Evolutionary conservation across 495 filamentous ascomycete species (phyloP).

Genomic region (Neohortaea acidophila): DNA sequence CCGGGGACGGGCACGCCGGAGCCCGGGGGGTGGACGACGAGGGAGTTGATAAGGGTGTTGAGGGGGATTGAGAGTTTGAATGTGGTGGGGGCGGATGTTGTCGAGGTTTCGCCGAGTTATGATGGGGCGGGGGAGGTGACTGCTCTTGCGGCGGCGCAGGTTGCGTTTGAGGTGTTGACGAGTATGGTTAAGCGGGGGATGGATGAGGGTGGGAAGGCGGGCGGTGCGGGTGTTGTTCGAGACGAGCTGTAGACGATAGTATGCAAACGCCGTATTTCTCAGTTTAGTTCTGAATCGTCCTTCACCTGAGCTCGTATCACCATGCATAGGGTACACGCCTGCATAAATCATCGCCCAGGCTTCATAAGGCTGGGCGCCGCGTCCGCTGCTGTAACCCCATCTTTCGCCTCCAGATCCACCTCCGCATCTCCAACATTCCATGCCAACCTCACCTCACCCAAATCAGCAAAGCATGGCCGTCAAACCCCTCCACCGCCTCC

Average conservation of each 20-base stretch:
- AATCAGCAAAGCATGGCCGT: not conserved
- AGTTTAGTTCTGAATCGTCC: too few species aligned
- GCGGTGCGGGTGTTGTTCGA: constrained; percentile 7
- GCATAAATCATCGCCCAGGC: too few species aligned
- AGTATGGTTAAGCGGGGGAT: constrained; percentile 30
- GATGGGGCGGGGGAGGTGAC: constrained; percentile 35
- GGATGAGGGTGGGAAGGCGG: constrained; percentile 7
- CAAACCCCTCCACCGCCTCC: not conserved
- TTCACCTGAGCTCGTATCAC: too few species aligned
- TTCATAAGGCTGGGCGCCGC: too few species aligned
- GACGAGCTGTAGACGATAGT: constrained; percentile 30
- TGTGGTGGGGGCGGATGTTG: constrained; percentile 38
- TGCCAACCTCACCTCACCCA: not conserved
- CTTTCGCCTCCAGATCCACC: too few species aligned
- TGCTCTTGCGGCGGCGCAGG: constrained; percentile 35
- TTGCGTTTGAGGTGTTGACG: constrained; percentile 31
- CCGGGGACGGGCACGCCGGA: constrained; percentile 40
- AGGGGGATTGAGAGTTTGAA: constrained; percentile 33
- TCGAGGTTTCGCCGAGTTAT: constrained; percentile 40
- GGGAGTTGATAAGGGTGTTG: constrained; percentile 36
- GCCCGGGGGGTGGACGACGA: constrained; percentile 37
- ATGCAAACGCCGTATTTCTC: too few species aligned
- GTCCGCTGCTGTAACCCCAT: too few species aligned
- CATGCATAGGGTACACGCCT: too few species aligned
- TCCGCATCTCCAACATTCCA: too few species aligned